Base-by-base conservation (phyloP, 2,329 filamentous ascomycete species). In the Macroventuria anomochaeta region DNA sequence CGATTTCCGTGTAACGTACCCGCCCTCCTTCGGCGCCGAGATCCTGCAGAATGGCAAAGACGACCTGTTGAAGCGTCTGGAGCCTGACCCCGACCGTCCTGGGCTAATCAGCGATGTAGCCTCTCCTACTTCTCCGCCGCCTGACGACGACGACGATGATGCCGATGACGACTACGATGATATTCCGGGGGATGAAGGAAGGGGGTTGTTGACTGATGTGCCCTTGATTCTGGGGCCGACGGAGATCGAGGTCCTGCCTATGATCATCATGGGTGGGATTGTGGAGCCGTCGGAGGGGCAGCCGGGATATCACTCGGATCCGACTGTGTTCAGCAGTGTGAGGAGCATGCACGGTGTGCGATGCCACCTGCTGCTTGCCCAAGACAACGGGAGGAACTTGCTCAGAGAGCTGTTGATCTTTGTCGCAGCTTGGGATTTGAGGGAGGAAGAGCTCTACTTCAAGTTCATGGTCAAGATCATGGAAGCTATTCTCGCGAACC, bases 401-500 rank as follows among this genome's bases (percentile, higher is more conserved):
- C 80, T 97, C 1, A 84, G 93, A 50, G 93, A 97, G 73, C 85
- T 97, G 67, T 81, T 97, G 36, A 96, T 97, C 53, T 97, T 97
- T 72, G 96, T 97, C 58, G 93, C 93, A 5, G 93, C 96, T 7
- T 97, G 93, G 93, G 93, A 97, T 70, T 87, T 97, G 66, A 89
- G 91, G 33, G 93, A 97, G 72, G 88, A 93, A 55, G 92, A 96
- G 57, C 85, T 96, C 31, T 96, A 97, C 68, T 97, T 96, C 79
- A 93, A 96, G 73, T 91, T 97, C 73, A 97, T 96, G 75, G 89
- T 92, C 37, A 93, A 97, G 75, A 96, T 97, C 55, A 91, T 97
- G 76, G 91, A 96, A 71, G 91, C 93, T 0, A 90, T 97, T 39
- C 86, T 97, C 43, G 88, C 93, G 62, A 96, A 91, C 61, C 91